These are phyloP conservation scores for Chimonanthus salicifolius DNA, from an alignment of 164 flowering plant species.

Conservation along the genomic window DNA sequence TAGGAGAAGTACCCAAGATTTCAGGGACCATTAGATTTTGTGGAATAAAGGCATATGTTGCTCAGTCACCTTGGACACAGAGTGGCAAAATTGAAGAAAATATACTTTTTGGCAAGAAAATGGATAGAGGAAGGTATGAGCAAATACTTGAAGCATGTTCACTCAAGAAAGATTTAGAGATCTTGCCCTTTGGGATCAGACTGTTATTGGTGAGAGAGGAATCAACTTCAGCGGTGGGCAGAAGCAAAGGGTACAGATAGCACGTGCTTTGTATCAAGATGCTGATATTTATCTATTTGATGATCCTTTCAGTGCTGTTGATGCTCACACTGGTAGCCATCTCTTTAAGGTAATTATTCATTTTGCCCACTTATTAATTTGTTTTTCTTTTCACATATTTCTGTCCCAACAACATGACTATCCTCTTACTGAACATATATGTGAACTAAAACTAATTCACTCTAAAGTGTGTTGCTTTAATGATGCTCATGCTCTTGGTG, in stretches of 20 bases:
- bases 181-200: conserved; percentile 78
- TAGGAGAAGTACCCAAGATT: conserved; percentile 50
- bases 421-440: no score
- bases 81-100: conserved; percentile 82
- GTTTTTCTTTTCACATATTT: not conserved
- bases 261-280: conserved; percentile 83
- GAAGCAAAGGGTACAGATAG: conserved; percentile 85
- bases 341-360: conserved; percentile 52
- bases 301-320: conserved; percentile 94
- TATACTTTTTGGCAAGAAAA: conserved; percentile 68
- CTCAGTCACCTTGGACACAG: conserved; percentile 93
- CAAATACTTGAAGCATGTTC: conserved; percentile 69
- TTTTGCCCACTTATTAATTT: not conserved
- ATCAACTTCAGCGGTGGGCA: conserved; percentile 93
- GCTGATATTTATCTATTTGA: conserved; percentile 82
- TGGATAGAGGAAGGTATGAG: conserved; percentile 67
- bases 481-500: no score
- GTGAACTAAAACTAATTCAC: no score
- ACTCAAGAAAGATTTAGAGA: conserved; percentile 70
- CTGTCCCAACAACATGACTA: not conserved
- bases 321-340: conserved; percentile 89
- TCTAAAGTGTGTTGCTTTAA: no score
- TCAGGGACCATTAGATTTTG: conserved; percentile 34
- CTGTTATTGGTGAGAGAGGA: conserved; percentile 83
- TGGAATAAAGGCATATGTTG: conserved; percentile 74